Base-by-base conservation (phyloP, 1,284 basidiomycete genomes). In the Gymnopus androsaceus region DNA sequence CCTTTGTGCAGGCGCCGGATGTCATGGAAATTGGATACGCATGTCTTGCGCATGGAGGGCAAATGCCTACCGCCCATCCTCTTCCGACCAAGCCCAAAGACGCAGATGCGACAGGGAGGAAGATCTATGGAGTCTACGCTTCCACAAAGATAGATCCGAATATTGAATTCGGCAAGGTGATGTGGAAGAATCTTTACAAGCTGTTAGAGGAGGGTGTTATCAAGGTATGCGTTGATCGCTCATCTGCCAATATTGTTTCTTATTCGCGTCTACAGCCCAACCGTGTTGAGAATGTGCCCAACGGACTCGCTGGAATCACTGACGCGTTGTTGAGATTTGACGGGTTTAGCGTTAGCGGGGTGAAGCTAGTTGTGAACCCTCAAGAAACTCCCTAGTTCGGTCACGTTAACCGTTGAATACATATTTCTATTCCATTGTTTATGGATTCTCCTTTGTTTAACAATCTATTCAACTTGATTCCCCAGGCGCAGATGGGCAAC, bases 311-410 rank as follows among this genome's bases (percentile, higher is more conserved):
- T 19, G 48, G 15, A 17, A 23, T 53, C 3, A 17, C 38, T 15
- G 41, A 53, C 31, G 51, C 46, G 3, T 21, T 48, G 14, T 19
- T 12, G 14, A 36, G 46, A 33, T 48, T 48, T 8, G 23, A 34
- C 31, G 47, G 47, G 27, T 30, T 53, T 17, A 28, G 11, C 34
- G 50, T 57, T 17, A 57, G 51, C 21, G 51, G 50, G 21, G 44
- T 57, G 4, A 57, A 57, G 27, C 38, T 57, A 7, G 50, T 57
- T 25, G 41, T 46, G 7, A 36, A 47, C 17, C 55, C 51, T 4
- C 55, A 57, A 17, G 55, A 56, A 27, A 51, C 44, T 11, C 15
- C 17, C 25, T 53, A 36, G 31, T 7, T 42, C 25, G 23, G 2
- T 8, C 8, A 8, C 7, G n/a, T n/a, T n/a, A n/a, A n/a, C n/a